Base-by-base conservation (phyloP, 2,329 filamentous ascomycete species). In the Thielaviopsis populi region DNA sequence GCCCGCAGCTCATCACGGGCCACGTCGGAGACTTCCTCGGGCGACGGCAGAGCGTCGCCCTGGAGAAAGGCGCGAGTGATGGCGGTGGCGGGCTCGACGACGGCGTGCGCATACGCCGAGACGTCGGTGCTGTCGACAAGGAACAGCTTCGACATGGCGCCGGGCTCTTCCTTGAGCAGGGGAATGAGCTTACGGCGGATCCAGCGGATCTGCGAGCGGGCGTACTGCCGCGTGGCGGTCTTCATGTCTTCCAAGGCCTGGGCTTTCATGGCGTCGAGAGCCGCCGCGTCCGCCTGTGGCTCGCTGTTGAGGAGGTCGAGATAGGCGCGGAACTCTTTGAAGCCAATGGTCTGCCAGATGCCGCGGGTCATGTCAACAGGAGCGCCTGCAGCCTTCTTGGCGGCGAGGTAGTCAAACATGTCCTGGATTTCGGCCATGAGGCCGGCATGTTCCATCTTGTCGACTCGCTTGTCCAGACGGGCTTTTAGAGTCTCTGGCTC, bases 261-360 rank as follows among this genome's bases (percentile, higher is more conserved):
- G 0, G 71, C 69, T 68, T 81, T 84, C 15, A 91, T 72, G 19
- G 76, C 76, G 22, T 80, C 77, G 1, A 88, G 73, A 3, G 81
- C 76, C 66, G 17, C 3, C 22, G 37, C 17, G 17, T 61, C 58
- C 11, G 33, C 11, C 13, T 40, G 59, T 1, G 62, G 48, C 67
- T 68, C 68, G 40, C 72, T 67, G 68, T 74, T 69, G 15, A 77
- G 66, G 1, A 81, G 80, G 1, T 75, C 69, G 27, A 91, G 75
- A 70, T 91, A 96, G 0, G 83, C 79, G 65, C 88, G 81, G 71
- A 97, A 87, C 71, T 99, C 90, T 72, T 95, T 96, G 74, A 91
- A 96, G 0, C 94, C 94, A 67, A 99, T 99, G 0, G 91, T 94
- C 62, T 95, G 88, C 91, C 92, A 99, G 53, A 99, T 95, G 0